Evolutionary conservation across 495 filamentous ascomycete genomes (phyloP), one percentile per base, ranked within the genome.

Genomic region (Penicillium coprophilum): DNA sequence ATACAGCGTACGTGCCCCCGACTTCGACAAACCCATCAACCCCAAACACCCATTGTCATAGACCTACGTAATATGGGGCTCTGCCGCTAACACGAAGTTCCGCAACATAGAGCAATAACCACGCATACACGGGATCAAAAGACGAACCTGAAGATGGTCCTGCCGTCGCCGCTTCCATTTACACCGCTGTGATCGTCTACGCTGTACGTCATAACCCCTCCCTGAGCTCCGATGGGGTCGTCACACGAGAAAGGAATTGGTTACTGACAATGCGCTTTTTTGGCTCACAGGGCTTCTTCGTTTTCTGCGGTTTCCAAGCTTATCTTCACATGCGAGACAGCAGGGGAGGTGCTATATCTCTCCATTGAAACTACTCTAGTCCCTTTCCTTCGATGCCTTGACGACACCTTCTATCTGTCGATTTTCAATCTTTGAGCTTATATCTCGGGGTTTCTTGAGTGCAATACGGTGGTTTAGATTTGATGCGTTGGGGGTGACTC

Each of bases 241-340:
- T 19, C 21, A 31, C 17, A 34, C 21, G 20, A 41, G 24, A 46
- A n/a, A 20, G 45, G 15, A 17, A 20, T 36, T 27, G 32, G 36
- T 46, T 23, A 41, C 58, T 68, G 41, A 61, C 51, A 4, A 28
- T 32, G 10, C 19, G 36, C 12, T 51, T 11, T 32, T 49, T 12
- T 43, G 34, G 6, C 13, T 50, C 8, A 48, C 50, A 96, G 91
- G 84, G 80, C 0, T 96, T 96, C 77, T 83, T 96, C 54, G 82
- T 94, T 46, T 96, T 95, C 77, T 96, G 92, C 76, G 87, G 85
- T 27, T 82, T 89, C 65, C 92, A 96, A 68, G 92, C 90, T 46
- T 81, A 85, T 58, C 79, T 96, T 43, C 90, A 96, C 63, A 67
- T 86, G 52, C 83, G 89, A 70, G 83, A 87, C 67, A 88, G 83